Percentiles rank a stretch among this genome's conserved stretches.
These are phyloP conservation scores for Podila epicladia DNA, from an alignment of 192 early-diverging fungal genomes.

Conservation along the genomic window DNA sequence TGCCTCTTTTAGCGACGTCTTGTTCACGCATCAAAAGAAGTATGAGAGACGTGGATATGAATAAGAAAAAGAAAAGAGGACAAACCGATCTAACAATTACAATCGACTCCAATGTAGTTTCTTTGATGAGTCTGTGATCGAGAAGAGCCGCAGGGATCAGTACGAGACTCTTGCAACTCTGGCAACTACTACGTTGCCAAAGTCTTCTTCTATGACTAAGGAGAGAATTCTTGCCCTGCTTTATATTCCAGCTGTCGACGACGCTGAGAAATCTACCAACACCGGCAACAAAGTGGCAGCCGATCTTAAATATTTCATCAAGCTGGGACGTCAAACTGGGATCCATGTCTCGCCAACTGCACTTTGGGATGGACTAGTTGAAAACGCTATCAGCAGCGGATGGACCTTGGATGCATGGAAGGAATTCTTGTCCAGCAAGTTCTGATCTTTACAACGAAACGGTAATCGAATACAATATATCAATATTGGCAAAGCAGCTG, in stretches of 20 bases:
- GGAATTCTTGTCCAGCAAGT: slow-evolving; percentile 59
- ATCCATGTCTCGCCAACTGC: slow-evolving; percentile 85
- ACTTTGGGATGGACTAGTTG: slow-evolving; percentile 70
- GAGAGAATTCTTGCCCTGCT: slow-evolving; percentile 59
- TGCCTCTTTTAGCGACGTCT: slow-evolving; percentile 56
- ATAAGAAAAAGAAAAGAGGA: not conserved
- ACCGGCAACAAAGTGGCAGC: slow-evolving; percentile 74
- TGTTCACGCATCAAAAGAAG: slow-evolving; percentile 71
- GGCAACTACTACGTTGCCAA: slow-evolving; percentile 19
- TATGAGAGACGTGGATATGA: slow-evolving; percentile 11
- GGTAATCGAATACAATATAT: no score
- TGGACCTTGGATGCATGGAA: slow-evolving; percentile 78
- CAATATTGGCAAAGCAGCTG: no score
- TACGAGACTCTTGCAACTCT: slow-evolving; percentile 62
- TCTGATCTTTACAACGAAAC: not conserved
- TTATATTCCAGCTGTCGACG: slow-evolving; percentile 47
- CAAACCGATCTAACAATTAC: not conserved
- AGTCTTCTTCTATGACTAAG: not conserved
- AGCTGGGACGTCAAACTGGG: slow-evolving; percentile 71
- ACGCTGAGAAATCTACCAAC: slow-evolving; percentile 60
- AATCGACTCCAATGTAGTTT: slow-evolving; percentile 26
- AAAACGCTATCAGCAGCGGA: slow-evolving; percentile 71
- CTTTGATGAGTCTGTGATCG: slow-evolving; percentile 73
- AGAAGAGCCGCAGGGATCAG: slow-evolving; percentile 62
- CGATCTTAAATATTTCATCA: slow-evolving; percentile 76